Percentiles rank a stretch among this genome's conserved stretches.
phyloP scores from a whole-genome alignment of 1,284 basidiomycete genomes.

The Heterobasidion occidentale region DNA sequence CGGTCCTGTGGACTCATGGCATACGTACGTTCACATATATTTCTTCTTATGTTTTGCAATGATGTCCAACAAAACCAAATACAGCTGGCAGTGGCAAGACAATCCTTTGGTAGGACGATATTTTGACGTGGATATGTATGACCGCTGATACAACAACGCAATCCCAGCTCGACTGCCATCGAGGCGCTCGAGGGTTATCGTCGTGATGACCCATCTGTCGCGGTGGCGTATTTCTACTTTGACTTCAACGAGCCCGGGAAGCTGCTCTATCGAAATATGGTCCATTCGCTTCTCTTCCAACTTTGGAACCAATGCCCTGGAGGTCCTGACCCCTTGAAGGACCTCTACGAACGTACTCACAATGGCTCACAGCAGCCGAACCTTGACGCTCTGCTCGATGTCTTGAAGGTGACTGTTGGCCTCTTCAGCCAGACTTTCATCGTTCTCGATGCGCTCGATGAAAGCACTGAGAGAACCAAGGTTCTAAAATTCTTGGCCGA shows the following conservation, averaged over 20 bases:
- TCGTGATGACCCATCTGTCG: not conserved
- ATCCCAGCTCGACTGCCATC: slow-evolving; percentile 2
- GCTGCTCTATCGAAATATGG: not conserved
- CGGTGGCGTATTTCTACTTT: slow-evolving; percentile 2
- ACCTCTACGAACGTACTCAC: not conserved
- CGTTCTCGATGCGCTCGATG: slow-evolving; percentile 3
- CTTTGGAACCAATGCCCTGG: not conserved
- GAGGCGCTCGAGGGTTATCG: not conserved
- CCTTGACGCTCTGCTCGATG: not conserved
- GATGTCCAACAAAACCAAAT: no score
- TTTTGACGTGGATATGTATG: not conserved
- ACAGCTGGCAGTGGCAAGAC: slow-evolving; percentile 2
- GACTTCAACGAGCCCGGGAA: not conserved
- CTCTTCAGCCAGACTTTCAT: not conserved
- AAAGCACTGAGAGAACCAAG: not conserved
- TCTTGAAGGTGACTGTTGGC: not conserved
- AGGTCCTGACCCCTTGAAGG: not conserved
- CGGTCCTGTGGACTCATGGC: not conserved
- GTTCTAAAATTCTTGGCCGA: not conserved
- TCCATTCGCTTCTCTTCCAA: slow-evolving; percentile 1
- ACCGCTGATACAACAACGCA: no score
- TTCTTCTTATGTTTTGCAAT: not conserved
- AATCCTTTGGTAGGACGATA: not conserved
- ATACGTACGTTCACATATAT: not conserved
- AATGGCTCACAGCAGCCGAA: not conserved